Evolutionary conservation across 331 rosid species (phyloP), one percentile per base, ranked within the genome.

Genomic region (Malus hybrid): DNA sequence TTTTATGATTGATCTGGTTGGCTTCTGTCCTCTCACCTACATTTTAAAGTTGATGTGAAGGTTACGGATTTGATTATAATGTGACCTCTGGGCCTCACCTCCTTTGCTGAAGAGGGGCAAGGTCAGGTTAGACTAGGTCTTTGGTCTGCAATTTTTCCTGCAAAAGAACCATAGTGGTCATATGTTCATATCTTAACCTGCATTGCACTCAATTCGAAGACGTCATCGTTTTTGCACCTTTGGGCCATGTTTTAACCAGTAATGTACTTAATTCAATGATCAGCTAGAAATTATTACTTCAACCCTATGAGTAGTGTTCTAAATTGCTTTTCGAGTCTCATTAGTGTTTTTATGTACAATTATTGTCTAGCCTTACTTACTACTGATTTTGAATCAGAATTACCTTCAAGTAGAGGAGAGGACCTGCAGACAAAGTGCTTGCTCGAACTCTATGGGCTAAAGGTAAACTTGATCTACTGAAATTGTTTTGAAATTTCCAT

Each of bases 391-490:
- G 78, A 83, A 81, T 75, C 91, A 95, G 97, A 82, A 77, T 85
- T 95, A 83, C 99, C 99, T 77, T 89, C 99, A 80, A 92, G 83
- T 77, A 88, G 91, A 84, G 99, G 97, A 72, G 99, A 95, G 74
- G 96, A 92, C 79, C 81, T 95, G 86, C 97, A 95, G 91, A 85
- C 93, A 42, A 95, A 88, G 85, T 92, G 97, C 89, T 85, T 95
- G 82, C 88, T 90, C 77, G 99, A 95, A 76, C 87, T 92, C 65
- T 92, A 89, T 87, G 99, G 97, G 69, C 81, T 95, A 77, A 92
- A 95, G 99, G 99, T 95, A 90, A 82, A 81, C 79, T 72, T 82
- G 83, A 85, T 65, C 63, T 82, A 50, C 65, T 72, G 64, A 78
- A 39, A 63, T 60, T 64, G 50, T 29, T 76, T 60, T 52, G 33